A percentile compares a stretch with the other conserved stretches of the same genome.
Conservation (phyloP, 148 eudicot species). For the Rhododendron molle region DNA sequence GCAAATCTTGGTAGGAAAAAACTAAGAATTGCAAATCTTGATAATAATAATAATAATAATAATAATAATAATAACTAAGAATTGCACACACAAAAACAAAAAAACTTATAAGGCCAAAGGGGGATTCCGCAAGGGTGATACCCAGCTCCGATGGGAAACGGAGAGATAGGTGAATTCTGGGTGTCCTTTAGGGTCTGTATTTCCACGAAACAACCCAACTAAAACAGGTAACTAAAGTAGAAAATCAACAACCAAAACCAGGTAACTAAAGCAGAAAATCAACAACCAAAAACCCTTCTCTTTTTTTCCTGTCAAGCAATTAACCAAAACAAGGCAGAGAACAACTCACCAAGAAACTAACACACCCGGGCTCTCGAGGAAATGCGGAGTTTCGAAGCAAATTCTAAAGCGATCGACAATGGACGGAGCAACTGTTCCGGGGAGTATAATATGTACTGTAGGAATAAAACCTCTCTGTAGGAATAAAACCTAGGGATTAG, state of each 20-base stretch:
- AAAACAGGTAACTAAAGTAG: not conserved
- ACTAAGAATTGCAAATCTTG: not conserved
- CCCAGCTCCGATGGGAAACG: not conserved
- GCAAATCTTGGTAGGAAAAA: not conserved
- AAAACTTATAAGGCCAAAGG: not conserved
- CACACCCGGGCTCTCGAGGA: not conserved
- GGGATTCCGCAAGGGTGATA: not conserved
- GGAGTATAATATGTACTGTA: not conserved
- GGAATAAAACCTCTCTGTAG: too few species aligned
- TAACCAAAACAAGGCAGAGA: not conserved
- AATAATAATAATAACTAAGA: too few species aligned
- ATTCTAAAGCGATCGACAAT: not conserved
- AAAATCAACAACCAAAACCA: not conserved
- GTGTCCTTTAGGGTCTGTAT: not conserved
- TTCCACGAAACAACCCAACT: not conserved
- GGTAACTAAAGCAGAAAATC: not conserved
- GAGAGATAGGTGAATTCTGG: not conserved
- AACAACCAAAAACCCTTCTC: not conserved
- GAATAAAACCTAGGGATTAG: too few species aligned
- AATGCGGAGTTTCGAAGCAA: not conserved
- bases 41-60: too few species aligned
- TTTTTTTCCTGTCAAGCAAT: not conserved
- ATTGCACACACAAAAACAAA: not conserved
- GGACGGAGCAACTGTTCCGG: not conserved
- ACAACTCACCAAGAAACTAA: not conserved